A percentile compares a stretch with the other conserved stretches of the same genome.
Conservation (phyloP, 371 early-diverging fungal species). For the Rhizopus stolonifer region DNA sequence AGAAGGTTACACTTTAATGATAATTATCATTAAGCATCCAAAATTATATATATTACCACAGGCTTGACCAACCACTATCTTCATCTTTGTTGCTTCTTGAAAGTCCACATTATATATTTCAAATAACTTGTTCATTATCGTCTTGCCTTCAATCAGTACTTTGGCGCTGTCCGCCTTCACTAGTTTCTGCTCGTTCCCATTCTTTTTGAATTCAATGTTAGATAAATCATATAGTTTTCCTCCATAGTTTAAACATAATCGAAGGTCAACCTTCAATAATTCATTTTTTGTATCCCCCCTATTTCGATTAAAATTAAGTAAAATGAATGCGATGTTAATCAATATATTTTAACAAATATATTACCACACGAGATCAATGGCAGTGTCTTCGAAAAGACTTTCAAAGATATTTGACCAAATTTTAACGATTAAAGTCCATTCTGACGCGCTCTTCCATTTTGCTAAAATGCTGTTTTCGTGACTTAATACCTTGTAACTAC, state of each 20-base stretch:
- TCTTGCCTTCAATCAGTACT: not conserved
- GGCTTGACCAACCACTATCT: not conserved
- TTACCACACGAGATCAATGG: not conserved
- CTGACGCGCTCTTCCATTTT: no score
- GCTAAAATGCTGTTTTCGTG: no score
- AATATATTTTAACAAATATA: not conserved
- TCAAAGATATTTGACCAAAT: no score
- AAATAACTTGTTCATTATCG: not conserved
- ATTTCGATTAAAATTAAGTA: not conserved
- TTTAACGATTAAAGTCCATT: no score
- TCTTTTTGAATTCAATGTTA: slow-evolving; percentile 2
- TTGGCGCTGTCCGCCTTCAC: not conserved
- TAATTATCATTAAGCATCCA: not conserved
- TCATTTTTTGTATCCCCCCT: slow-evolving; percentile 1
- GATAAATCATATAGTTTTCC: not conserved
- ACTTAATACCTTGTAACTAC: no score
- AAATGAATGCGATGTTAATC: not conserved
- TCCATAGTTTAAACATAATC: not conserved
- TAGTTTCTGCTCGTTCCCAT: not conserved
- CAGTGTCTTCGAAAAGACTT: not conserved
- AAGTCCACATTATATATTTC: not conserved
- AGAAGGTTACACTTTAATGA: not conserved
- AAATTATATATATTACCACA: slow-evolving; percentile 6
- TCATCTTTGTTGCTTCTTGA: not conserved
- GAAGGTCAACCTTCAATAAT: not conserved